Conservation (phyloP, 805 yeast species). For the Grigorovia yakushimaensis region DNA sequence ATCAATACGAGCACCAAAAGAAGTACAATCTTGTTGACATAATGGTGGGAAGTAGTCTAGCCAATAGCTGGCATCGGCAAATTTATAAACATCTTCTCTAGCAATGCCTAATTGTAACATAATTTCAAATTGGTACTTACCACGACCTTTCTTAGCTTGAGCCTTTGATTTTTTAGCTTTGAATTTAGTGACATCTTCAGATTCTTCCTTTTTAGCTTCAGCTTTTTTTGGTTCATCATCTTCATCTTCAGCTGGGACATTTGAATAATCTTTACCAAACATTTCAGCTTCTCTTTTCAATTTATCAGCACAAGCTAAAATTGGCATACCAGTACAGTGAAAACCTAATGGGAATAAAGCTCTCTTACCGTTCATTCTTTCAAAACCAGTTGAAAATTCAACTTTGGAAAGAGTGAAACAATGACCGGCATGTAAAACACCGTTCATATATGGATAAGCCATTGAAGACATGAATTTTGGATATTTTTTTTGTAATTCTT, state of each 20-base stretch:
- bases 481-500: conserved; percentile 62
- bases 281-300: conserved; percentile 83
- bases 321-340: conserved; percentile 99
- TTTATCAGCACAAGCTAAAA: conserved; percentile 91
- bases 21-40: conserved; percentile 68
- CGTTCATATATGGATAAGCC: conserved; percentile 99
- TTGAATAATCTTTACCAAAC: conserved; percentile 74
- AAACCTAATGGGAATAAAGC: conserved; percentile 94
- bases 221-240: conserved; percentile 32
- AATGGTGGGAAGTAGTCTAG: conserved; percentile 83
- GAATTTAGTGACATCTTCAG: conserved; percentile 82
- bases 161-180: conserved; percentile 90
- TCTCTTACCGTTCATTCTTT: conserved; percentile 86
- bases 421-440: conserved; percentile 96
- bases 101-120: conserved; percentile 91
- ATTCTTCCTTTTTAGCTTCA: conserved; percentile 31
- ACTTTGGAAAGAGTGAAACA: conserved; percentile 89
- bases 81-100: conserved; percentile 70
- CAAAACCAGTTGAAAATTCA: conserved; percentile 87
- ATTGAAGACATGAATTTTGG: conserved; percentile 88
- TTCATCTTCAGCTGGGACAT: conserved; percentile 54
- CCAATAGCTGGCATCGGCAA: conserved; percentile 92
- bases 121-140: conserved; percentile 91
- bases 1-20: conserved; percentile 88
- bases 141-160: conserved; percentile 85